A percentile compares a stretch with the other conserved stretches of the same genome.
These are phyloP conservation scores for Lathyrus tuberosus DNA, from an alignment of 306 rosid species.

Conservation along the genomic window DNA sequence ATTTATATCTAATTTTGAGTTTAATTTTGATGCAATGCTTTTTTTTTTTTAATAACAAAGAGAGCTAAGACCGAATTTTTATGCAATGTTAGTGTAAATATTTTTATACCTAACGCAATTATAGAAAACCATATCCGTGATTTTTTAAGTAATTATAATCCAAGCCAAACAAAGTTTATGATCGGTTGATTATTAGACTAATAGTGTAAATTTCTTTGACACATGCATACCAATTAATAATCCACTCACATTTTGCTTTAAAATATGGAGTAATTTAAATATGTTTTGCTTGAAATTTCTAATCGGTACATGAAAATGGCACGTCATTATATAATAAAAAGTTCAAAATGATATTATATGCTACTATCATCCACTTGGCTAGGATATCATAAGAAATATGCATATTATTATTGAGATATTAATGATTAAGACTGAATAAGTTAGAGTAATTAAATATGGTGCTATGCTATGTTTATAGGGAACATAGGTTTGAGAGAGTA, in stretches of 20 bases:
- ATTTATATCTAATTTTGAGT: neutral
- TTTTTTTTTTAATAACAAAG: neutral
- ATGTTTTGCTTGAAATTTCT: too few species aligned
- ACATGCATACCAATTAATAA: neutral
- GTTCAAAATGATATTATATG: too few species aligned
- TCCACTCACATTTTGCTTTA: neutral
- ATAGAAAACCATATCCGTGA: neutral
- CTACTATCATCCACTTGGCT: neutral
- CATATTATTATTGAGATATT: neutral
- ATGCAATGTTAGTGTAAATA: neutral
- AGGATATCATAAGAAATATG: neutral
- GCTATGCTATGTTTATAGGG: conserved; percentile 38
- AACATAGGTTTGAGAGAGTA: conserved; percentile 69
- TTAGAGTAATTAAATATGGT: neutral
- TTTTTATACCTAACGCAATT: neutral
- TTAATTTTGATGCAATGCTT: neutral
- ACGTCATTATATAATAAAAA: too few species aligned
- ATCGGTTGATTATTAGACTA: neutral
- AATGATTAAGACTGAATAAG: neutral
- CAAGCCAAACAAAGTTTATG: neutral
- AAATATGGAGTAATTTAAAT: neutral
- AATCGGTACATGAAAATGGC: neutral
- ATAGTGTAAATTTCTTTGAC: neutral
- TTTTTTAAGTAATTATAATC: neutral
- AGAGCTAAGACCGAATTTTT: neutral